phyloP scores from a whole-genome alignment of 139 green algal species.

The Picochlorum costavermella region DNA sequence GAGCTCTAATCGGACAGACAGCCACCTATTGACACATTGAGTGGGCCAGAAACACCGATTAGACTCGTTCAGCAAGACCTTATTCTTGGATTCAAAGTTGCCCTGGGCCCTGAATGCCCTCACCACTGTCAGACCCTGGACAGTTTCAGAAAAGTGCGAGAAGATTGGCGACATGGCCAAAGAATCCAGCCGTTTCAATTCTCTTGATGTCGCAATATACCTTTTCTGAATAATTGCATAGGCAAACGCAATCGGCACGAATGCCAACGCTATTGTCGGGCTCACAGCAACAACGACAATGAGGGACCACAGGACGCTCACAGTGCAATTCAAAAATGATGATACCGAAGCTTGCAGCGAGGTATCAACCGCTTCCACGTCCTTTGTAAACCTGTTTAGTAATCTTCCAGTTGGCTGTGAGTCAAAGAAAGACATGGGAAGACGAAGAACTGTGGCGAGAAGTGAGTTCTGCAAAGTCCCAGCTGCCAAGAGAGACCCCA shows the following conservation, averaged over 20 bases:
- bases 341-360: conserved; percentile 34
- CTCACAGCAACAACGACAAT: conserved; percentile 52
- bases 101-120: conserved; percentile 66
- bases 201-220: conserved; percentile 64
- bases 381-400: conserved; percentile 78
- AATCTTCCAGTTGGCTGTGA: conserved; percentile 70
- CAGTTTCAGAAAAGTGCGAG: conserved; percentile 36
- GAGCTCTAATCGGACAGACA: conserved; percentile 83
- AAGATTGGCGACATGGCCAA: conserved; percentile 80
- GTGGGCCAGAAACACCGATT: conserved; percentile 64
- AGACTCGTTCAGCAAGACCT: conserved; percentile 47
- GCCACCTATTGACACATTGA: conserved; percentile 83
- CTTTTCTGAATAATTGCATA: conserved; percentile 53
- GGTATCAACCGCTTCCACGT: conserved; percentile 69
- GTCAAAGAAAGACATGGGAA: conserved; percentile 85
- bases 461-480: conserved; percentile 33
- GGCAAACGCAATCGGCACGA: conserved; percentile 48
- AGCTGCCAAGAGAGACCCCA: conserved; percentile 37
- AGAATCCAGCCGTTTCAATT: conserved; percentile 82
- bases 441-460: conserved; percentile 46
- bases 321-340: conserved; percentile 43
- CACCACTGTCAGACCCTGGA: conserved; percentile 60
- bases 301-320: conserved; percentile 44
- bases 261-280: conserved; percentile 40
- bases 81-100: conserved; percentile 37